Base-by-base conservation (phyloP, 371 early-diverging fungal species). In the Amoeboaphelidium occidentale region DNA sequence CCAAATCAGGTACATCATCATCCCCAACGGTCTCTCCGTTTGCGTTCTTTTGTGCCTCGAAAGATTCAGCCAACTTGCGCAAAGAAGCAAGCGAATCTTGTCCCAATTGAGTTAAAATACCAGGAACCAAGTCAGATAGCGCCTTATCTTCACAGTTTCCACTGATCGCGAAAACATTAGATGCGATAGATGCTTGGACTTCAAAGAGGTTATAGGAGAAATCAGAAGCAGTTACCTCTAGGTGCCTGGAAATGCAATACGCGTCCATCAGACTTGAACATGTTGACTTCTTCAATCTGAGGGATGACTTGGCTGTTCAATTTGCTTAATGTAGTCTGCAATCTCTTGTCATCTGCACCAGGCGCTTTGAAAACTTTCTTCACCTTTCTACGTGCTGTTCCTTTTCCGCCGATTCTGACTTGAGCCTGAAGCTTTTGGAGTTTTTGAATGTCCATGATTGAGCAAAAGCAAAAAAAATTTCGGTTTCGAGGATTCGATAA, bases 201-300 rank as follows among this genome's bases (percentile, higher is more conserved):
- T 58, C 17, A 25, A n/a, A 49, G n/a, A n/a, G n/a, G n/a, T n/a
- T n/a, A n/a, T n/a, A n/a, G n/a, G n/a, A n/a, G n/a, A n/a, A n/a
- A n/a, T n/a, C n/a, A n/a, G n/a, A n/a, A n/a, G n/a, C 1, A 54
- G 66, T 58, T 66, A 85, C 85, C 84, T 65, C 81, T 84, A 55
- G 97, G 92, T 50, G 69, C 67, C 59, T 60, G 65, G 64, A 96
- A 91, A 78, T 92, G 84, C 58, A 91, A 65, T 59, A 94, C 82
- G 64, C 79, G 77, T 58, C 90, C 90, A 59, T 89, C 84, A 51
- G 76, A 77, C 69, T 74, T 78, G 78, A 94, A 94, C 86, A 96
- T 88, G 83, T 93, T 96, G 70, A 94, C 90, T 63, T 92, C 88
- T 66, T 92, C 94, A 62, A 96, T 81, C 56, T 70, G 75, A 56